These are phyloP conservation scores for Sextonia rubra DNA, from an alignment of 164 flowering plant genomes.

Conservation along the genomic window DNA sequence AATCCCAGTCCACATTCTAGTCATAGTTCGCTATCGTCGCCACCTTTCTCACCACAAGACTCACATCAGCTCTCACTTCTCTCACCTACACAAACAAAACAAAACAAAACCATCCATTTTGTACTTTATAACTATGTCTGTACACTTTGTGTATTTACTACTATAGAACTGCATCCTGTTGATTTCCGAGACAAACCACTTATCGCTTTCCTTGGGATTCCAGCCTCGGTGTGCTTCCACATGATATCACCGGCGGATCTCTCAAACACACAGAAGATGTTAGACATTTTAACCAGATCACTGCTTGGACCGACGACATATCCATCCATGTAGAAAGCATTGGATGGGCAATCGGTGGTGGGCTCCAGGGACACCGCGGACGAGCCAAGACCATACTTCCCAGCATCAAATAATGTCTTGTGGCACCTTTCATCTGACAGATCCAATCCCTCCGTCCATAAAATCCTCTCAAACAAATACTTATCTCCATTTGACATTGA, in stretches of 20 bases:
- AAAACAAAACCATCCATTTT: too few species aligned
- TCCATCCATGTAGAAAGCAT: slow-evolving; percentile 39
- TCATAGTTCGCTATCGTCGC: slow-evolving; percentile 53
- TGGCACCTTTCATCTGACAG: slow-evolving; percentile 1
- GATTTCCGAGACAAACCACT: slow-evolving; percentile 8
- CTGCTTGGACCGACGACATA: slow-evolving; percentile 31
- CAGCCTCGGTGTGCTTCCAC: slow-evolving; percentile 52
- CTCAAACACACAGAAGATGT: slow-evolving; percentile 46
- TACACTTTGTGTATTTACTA: too few species aligned
- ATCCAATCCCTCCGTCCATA: too few species aligned
- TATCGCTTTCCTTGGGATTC: slow-evolving; percentile 36
- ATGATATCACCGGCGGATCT: slow-evolving; percentile 36
- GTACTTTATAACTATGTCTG: too few species aligned
- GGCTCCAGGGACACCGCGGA: slow-evolving; percentile 38
- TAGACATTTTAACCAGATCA: slow-evolving; percentile 15
- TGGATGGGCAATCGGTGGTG: slow-evolving; percentile 35
- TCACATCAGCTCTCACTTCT: slow-evolving; percentile 37
- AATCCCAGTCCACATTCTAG: slow-evolving; percentile 54
- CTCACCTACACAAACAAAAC: slow-evolving; percentile 28
- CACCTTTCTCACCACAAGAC: slow-evolving; percentile 44
- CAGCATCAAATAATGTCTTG: slow-evolving; percentile 40
- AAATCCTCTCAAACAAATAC: too few species aligned
- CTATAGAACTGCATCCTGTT: too few species aligned
- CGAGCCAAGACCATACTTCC: slow-evolving; percentile 50
- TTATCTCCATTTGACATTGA: too few species aligned